A percentile compares a stretch with the other conserved stretches of the same genome.
Evolutionary conservation across 2,329 filamentous ascomycete genomes (phyloP).

Genomic region (Pseudocercospora eumusae): DNA sequence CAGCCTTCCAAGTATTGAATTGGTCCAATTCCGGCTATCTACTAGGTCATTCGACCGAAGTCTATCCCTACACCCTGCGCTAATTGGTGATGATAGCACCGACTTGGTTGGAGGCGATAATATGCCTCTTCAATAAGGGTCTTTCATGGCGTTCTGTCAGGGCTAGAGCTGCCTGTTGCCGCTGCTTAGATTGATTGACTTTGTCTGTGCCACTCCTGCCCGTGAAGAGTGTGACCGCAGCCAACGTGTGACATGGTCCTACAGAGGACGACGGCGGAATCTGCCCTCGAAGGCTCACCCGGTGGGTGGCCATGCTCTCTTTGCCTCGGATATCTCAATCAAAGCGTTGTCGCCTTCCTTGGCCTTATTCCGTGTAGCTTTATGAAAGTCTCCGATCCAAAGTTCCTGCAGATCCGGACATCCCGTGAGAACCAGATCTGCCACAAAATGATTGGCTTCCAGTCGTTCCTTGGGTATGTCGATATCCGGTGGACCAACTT

Average conservation of each 20-base stretch:
- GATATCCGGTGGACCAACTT: neutral
- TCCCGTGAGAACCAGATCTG: neutral
- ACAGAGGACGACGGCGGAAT: too few relatives aligned
- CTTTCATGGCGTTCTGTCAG: too few relatives aligned
- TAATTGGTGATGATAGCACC: too few relatives aligned
- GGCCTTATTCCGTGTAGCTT: neutral
- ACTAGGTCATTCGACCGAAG: too few relatives aligned
- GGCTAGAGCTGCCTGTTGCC: too few relatives aligned
- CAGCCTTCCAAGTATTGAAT: too few relatives aligned
- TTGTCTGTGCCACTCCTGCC: too few relatives aligned
- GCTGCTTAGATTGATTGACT: too few relatives aligned
- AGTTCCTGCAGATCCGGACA: neutral
- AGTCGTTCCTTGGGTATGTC: conserved; percentile 1
- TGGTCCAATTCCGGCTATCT: too few relatives aligned
- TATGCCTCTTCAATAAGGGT: too few relatives aligned
- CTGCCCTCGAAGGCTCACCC: neutral
- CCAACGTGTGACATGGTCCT: neutral
- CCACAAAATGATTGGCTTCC: neutral
- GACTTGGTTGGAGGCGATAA: too few relatives aligned
- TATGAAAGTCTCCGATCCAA: neutral
- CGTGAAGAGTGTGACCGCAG: neutral
- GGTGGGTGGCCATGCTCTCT: neutral
- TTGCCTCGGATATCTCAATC: neutral
- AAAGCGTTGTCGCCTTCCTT: neutral
- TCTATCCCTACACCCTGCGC: too few relatives aligned